Evolutionary conservation across 2,329 filamentous ascomycete species (phyloP).

Genomic region (Capronia epimyces): DNA sequence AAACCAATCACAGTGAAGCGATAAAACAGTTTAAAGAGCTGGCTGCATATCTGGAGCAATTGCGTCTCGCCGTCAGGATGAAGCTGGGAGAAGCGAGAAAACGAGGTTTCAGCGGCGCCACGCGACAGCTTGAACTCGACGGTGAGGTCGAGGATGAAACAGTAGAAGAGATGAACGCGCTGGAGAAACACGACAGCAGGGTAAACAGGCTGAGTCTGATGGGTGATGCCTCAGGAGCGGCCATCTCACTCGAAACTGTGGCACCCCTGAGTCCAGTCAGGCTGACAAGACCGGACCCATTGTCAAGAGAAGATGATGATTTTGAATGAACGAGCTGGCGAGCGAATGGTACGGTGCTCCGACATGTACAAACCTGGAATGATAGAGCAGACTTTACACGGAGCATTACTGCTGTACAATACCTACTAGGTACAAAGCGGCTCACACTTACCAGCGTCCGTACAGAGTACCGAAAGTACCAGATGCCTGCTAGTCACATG

Average conservation of each 20-base stretch:
- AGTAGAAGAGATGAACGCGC: conserved; percentile 24
- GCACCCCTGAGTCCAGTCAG: conserved; percentile 43
- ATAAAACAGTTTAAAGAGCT: conserved; percentile 49
- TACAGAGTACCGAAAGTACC: too few species aligned
- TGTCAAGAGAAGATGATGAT: conserved; percentile 39
- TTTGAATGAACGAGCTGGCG: conserved; percentile 39
- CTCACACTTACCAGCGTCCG: too few species aligned
- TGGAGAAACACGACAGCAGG: conserved; percentile 22
- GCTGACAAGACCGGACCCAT: conserved; percentile 32
- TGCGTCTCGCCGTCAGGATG: conserved; percentile 42
- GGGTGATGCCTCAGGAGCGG: conserved; percentile 19
- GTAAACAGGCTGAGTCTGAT: conserved; percentile 15
- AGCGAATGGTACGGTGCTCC: not conserved
- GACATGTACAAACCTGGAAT: conserved; percentile 2
- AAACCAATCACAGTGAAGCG: conserved; percentile 38
- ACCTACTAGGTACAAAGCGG: too few species aligned
- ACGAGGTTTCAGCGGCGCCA: conserved; percentile 25
- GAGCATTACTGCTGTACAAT: too few species aligned
- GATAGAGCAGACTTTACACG: not conserved
- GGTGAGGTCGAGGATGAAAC: conserved; percentile 32
- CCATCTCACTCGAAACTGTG: conserved; percentile 46
- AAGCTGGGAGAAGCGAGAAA: conserved; percentile 38
- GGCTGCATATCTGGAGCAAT: conserved; percentile 43
- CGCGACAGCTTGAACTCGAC: conserved; percentile 30
- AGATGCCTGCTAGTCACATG: too few species aligned